Evolutionary conservation across 306 rosid species (phyloP).

Genomic region (Argentina anserina): DNA sequence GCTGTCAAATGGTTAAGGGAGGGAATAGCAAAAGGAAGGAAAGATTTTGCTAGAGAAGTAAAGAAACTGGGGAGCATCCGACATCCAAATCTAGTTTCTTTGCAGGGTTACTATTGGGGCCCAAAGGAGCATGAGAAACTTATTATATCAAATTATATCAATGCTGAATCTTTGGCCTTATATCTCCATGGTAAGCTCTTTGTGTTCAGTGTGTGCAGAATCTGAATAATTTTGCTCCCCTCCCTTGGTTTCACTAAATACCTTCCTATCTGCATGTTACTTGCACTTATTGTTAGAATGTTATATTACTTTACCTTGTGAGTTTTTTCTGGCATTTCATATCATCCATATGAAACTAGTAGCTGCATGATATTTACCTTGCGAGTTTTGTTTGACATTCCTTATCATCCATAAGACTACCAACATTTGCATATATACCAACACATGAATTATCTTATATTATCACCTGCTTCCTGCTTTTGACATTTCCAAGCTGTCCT

Average conservation of each 20-base stretch:
- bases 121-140: constrained; percentile 70
- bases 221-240: not conserved
- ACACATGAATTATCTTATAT: not conserved
- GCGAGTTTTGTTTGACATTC: no score
- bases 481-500: not conserved
- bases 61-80: constrained; percentile 74
- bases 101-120: constrained; percentile 72
- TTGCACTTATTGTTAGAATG: not conserved
- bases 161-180: constrained; percentile 61
- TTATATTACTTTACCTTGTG: not conserved
- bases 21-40: constrained; percentile 74
- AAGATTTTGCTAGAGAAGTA: constrained; percentile 69
- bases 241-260: not conserved
- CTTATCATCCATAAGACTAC: no score
- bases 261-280: not conserved
- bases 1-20: constrained; percentile 74
- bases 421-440: not conserved
- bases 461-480: not conserved
- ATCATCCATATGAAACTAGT: not conserved
- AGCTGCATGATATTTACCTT: no score
- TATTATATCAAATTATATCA: constrained; percentile 57
- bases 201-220: constrained; percentile 1
- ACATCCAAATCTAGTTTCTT: constrained; percentile 65
- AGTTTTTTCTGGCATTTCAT: not conserved
- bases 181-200: constrained; percentile 58